Evolutionary conservation across 768 basidiomycete species (phyloP), one percentile per base, ranked within the genome.

Genomic region (Leccinellum luteum): DNA sequence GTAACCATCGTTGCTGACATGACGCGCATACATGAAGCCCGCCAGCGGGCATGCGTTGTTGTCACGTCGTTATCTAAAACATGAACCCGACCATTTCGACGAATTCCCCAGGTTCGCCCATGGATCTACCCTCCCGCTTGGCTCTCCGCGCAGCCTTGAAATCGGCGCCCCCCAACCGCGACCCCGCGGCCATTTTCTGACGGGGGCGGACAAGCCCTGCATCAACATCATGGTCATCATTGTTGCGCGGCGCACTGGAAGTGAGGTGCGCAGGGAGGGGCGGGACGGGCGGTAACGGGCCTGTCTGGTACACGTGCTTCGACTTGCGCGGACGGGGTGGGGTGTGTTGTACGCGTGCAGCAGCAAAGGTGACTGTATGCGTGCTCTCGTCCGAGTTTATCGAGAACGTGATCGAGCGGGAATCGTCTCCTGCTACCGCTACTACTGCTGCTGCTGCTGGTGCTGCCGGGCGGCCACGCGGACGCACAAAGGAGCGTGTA

Each of bases 81-180:
- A 48, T 10, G 52, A 72, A 73, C 6, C 71, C 71, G 5, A 72
- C 62, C 70, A 72, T 72, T 59, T 71, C 69, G 12, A 72, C 27
- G 13, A 47, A 17, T 14, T 47, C 45, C 45, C 45, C 45, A 23
- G 48, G 48, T 28, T 27, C 48, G n/a, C 41, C 41, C 27, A 25
- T 28, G 0, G 21, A 0, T 48, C 43, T 66, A 3, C 66, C 65
- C 25, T 70, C 69, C 12, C 66, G 63, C 28, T 70, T 71, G 5
- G 71, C 66, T 13, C 65, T 61, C 3, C 65, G 51, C 2, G 69
- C 69, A 0, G 71, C 65, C 53, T 71, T 70, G 63, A 71, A 71
- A 0, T 72, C 71, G 3, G 69, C 32, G 0, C 69, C 66, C 1
- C 69, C 69, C 1, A 71, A 55, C 32, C 48, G 66, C 34, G 69